Evolutionary conservation across 2,329 filamentous ascomycete species (phyloP).

Genomic region (Lachnellula cervina): DNA sequence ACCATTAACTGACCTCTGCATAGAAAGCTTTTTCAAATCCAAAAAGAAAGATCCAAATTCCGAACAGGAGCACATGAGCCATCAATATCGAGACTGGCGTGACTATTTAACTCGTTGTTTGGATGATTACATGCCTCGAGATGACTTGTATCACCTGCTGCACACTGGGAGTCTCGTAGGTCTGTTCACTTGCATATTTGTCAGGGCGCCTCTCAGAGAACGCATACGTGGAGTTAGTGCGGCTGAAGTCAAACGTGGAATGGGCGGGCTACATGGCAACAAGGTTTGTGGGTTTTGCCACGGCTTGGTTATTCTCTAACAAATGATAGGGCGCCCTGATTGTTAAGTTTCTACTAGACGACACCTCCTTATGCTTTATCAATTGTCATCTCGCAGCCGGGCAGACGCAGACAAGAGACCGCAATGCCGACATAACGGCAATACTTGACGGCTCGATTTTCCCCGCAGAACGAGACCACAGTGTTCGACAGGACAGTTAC

Average conservation of each 20-base stretch:
- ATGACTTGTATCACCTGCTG: constrained; percentile 76
- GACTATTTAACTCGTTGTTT: constrained; percentile 80
- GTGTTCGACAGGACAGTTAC: constrained; percentile 69
- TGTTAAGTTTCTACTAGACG: constrained; percentile 87
- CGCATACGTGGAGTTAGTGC: constrained; percentile 73
- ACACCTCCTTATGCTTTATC: constrained; percentile 91
- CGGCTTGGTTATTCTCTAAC: constrained; percentile 11
- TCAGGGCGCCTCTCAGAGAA: constrained; percentile 71
- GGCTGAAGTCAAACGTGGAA: constrained; percentile 88
- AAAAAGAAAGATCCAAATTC: constrained; percentile 75
- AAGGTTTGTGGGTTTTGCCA: constrained; percentile 48
- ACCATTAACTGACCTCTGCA: constrained; percentile 26
- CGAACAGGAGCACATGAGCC: constrained; percentile 88
- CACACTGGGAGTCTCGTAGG: constrained; percentile 89
- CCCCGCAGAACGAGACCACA: constrained; percentile 64
- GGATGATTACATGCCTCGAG: constrained; percentile 74
- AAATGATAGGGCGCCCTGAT: constrained; percentile 66
- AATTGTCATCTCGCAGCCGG: constrained; percentile 97
- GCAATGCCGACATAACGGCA: constrained; percentile 86
- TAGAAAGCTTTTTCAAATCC: constrained; percentile 80
- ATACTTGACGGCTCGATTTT: constrained; percentile 79
- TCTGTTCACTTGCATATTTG: constrained; percentile 92
- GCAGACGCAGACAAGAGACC: constrained; percentile 81
- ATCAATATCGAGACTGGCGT: constrained; percentile 94
- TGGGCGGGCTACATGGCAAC: constrained; percentile 93